A percentile compares a stretch with the other conserved stretches of the same genome.
Conservation (phyloP, 495 filamentous ascomycete species). For the Letharia columbiana region DNA sequence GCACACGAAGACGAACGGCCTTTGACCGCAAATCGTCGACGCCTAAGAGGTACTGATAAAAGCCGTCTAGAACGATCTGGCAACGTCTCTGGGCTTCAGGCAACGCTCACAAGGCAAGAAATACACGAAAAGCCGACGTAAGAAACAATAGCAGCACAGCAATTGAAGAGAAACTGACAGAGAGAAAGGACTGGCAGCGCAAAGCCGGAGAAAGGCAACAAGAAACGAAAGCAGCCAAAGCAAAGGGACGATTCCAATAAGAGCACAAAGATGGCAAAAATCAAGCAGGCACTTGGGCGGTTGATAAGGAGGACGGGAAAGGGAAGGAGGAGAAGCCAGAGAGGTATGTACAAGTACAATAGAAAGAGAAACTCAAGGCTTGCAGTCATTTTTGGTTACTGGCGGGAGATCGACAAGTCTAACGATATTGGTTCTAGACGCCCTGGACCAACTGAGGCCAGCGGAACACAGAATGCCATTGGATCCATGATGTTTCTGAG, state of each 20-base stretch:
- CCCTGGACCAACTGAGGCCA: accelerated
- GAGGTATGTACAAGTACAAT: neutral
- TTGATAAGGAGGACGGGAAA: neutral
- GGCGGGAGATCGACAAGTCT: neutral
- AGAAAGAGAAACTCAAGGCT: neutral
- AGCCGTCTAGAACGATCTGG: neutral
- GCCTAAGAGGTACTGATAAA: neutral
- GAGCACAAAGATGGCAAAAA: too few species aligned
- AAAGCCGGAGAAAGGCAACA: neutral
- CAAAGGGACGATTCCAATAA: neutral
- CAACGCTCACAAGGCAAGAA: too few species aligned
- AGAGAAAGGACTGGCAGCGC: neutral
- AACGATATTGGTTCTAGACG: neutral
- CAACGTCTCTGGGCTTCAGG: neutral
- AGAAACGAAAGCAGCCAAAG: neutral
- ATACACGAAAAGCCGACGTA: neutral
- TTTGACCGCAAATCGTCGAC: neutral
- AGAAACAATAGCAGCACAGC: neutral
- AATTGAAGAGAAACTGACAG: neutral
- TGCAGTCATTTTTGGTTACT: neutral
- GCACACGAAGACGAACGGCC: neutral
- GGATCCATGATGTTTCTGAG: neutral
- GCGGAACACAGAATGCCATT: neutral
- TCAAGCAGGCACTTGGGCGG: neutral
- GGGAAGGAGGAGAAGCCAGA: neutral